Conservation (phyloP, 108 stramenopile genomes). For the Discostella stelligeroides region DNA sequence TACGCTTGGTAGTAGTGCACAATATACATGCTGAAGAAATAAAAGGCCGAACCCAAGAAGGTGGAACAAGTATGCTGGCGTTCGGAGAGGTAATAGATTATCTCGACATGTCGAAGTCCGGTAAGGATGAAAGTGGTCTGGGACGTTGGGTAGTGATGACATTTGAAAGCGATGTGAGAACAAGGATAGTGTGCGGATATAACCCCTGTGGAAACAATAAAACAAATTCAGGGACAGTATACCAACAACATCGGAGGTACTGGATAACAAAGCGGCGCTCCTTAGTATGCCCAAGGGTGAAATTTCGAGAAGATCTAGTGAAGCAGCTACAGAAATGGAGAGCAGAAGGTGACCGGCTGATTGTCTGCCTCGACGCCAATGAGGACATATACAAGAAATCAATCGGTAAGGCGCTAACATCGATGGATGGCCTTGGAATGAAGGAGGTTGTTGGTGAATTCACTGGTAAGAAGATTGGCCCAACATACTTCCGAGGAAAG, state of each 20-base stretch:
- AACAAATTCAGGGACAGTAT: too few species aligned
- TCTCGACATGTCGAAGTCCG: background rate
- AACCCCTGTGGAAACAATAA: too few species aligned
- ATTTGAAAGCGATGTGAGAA: background rate
- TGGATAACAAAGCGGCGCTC: too few species aligned
- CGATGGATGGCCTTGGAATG: conserved; percentile 4
- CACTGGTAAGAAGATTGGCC: conserved; percentile 5
- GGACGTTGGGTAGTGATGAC: background rate
- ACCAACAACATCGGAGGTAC: too few species aligned
- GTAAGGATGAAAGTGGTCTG: background rate
- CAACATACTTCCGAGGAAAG: conserved; percentile 19
- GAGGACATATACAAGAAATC: conserved; percentile 16
- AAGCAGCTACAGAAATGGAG: background rate
- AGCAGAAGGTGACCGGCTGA: conserved; percentile 15
- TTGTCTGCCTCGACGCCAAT: too few species aligned
- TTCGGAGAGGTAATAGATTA: too few species aligned
- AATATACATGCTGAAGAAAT: background rate
- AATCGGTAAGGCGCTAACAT: background rate
- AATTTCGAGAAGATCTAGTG: conserved; percentile 12
- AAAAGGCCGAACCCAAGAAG: background rate
- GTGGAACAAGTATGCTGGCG: background rate
- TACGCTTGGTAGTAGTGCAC: conserved; percentile 1
- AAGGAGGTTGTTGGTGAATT: conserved; percentile 2
- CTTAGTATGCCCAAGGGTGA: too few species aligned
- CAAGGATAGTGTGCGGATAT: too few species aligned